A percentile compares a stretch with the other conserved stretches of the same genome.
phyloP scores from a whole-genome alignment of 495 filamentous ascomycete species.

The Zalerion maritima region DNA sequence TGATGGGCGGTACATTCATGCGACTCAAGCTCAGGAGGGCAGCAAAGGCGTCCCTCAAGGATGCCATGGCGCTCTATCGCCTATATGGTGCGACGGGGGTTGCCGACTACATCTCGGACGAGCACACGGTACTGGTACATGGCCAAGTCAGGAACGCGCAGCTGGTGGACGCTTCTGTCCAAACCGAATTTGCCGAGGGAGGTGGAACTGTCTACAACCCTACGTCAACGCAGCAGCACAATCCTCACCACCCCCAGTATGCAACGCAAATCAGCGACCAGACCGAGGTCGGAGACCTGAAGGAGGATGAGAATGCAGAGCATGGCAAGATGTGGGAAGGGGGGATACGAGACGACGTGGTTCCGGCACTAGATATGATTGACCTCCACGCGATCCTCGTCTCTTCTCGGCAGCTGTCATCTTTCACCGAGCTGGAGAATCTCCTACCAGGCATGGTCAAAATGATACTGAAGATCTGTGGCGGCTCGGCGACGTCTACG shows the following conservation, averaged over 20 bases:
- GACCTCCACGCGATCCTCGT: slow-evolving; percentile 77
- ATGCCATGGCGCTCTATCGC: slow-evolving; percentile 59
- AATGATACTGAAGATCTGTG: slow-evolving; percentile 76
- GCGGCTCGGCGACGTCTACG: slow-evolving; percentile 59
- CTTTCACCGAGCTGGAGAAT: slow-evolving; percentile 70
- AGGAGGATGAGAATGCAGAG: slow-evolving; percentile 26
- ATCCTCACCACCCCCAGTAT: slow-evolving; percentile 26
- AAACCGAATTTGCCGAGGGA: slow-evolving; percentile 56
- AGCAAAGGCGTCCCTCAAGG: slow-evolving; percentile 54
- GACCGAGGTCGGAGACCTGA: slow-evolving; percentile 34
- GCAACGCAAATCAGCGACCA: too few species aligned
- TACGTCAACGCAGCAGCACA: slow-evolving; percentile 32
- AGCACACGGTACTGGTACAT: slow-evolving; percentile 57
- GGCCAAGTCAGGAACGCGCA: slow-evolving; percentile 44
- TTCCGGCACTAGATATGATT: slow-evolving; percentile 61
- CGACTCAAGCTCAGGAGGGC: slow-evolving; percentile 56
- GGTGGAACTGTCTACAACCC: slow-evolving; percentile 38
- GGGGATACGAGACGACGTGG: too few species aligned
- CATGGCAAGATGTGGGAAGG: too few species aligned
- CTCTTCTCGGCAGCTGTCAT: slow-evolving; percentile 81
- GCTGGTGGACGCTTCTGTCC: slow-evolving; percentile 54
- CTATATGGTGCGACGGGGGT: slow-evolving; percentile 63
- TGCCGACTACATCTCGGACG: slow-evolving; percentile 50
- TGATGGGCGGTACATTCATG: slow-evolving; percentile 61
- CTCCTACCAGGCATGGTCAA: slow-evolving; percentile 80